Conservation (phyloP, 2,329 filamentous ascomycete genomes). For the Phyllosticta paracitricarpa region DNA sequence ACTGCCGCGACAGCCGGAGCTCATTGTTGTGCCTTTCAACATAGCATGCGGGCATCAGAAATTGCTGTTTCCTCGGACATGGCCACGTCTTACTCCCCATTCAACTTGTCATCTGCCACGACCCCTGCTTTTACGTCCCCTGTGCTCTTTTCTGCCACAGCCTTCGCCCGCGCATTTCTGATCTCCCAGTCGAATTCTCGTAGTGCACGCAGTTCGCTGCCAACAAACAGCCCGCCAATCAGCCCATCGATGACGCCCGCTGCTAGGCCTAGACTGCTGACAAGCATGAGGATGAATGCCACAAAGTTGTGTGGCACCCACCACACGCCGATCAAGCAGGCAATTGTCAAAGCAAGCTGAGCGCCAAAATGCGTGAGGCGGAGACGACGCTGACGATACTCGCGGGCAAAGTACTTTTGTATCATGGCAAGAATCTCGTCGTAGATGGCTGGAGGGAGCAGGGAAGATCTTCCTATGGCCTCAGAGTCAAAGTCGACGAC, state of each 20-base stretch:
- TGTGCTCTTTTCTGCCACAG: conserved; percentile 56
- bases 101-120: neutral
- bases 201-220: conserved; percentile 69
- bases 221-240: conserved; percentile 78
- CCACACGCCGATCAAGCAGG: conserved; percentile 74
- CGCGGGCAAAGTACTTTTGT: conserved; percentile 57
- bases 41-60: neutral
- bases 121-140: conserved; percentile 35
- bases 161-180: conserved; percentile 47
- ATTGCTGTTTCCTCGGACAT: neutral
- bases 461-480: neutral
- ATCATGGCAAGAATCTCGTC: conserved; percentile 66
- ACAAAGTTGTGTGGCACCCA: conserved; percentile 70
- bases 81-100: conserved; percentile 2
- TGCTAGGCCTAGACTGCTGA: conserved; percentile 67
- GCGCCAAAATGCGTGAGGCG: conserved; percentile 64
- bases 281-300: conserved; percentile 66
- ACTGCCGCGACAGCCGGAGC: neutral
- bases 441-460: conserved; percentile 45
- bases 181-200: conserved; percentile 95
- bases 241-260: conserved; percentile 75
- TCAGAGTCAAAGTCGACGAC: conserved; percentile 14
- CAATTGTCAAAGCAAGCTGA: conserved; percentile 58
- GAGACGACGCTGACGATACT: conserved; percentile 60
- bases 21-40: neutral